Conservation (phyloP, 306 rosid species). For the Inga laurina region DNA sequence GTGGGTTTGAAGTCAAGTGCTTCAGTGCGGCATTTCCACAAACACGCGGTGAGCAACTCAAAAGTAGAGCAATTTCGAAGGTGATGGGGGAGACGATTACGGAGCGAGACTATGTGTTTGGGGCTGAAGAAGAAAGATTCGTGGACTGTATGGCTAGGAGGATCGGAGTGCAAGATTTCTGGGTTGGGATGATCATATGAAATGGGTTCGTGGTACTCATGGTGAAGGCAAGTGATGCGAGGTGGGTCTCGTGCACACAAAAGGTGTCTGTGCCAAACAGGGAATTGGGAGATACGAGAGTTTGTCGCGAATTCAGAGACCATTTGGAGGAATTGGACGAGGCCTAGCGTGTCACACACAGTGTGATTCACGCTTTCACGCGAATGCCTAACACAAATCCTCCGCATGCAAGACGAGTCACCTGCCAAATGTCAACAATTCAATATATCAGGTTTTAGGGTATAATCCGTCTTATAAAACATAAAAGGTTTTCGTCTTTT, state of each 20-base stretch:
- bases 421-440: neutral
- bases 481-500: too few relatives aligned
- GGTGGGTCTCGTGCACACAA: constrained; percentile 20
- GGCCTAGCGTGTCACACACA: constrained; percentile 15
- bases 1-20: constrained; percentile 18
- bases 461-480: too few relatives aligned
- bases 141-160: neutral
- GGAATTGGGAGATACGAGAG: neutral
- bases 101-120: neutral
- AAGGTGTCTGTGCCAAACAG: constrained; percentile 30
- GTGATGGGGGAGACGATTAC: neutral
- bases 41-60: constrained; percentile 12
- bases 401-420: constrained; percentile 18
- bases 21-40: constrained; percentile 34
- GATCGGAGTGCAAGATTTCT: neutral
- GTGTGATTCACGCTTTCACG: constrained; percentile 33
- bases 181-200: neutral
- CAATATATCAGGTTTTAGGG: too few relatives aligned
- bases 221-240: constrained; percentile 13
- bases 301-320: constrained; percentile 13
- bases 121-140: constrained; percentile 27
- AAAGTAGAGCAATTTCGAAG: constrained; percentile 8
- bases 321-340: constrained; percentile 26
- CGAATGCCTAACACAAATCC: constrained; percentile 26
- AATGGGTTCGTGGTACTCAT: constrained; percentile 2